Percentiles rank a stretch among this genome's conserved stretches.
These are phyloP conservation scores for Lodderomyces jiufengensis DNA, from an alignment of 1,139 yeast species.

Conservation along the genomic window DNA sequence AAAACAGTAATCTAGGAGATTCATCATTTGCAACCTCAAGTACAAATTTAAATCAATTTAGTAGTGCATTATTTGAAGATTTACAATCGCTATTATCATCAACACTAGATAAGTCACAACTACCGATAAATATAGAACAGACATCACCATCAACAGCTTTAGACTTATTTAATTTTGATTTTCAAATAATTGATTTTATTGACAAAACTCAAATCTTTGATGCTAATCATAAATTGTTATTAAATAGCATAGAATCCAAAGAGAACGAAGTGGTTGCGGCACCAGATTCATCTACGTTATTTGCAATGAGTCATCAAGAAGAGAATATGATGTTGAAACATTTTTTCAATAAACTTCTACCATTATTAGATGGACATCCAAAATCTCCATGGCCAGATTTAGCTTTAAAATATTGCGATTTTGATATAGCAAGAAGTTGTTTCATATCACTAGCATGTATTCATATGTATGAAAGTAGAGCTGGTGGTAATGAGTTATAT, in stretches of 20 bases:
- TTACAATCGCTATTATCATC: conserved; percentile 20
- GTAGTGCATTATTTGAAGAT: conserved; percentile 18
- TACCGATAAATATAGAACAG: not conserved
- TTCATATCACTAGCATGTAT: conserved; percentile 52
- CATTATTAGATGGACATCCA: conserved; percentile 53
- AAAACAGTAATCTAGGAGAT: not conserved
- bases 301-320: conserved; percentile 27
- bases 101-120: not conserved
- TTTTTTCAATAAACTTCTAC: conserved; percentile 49
- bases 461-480: conserved; percentile 46
- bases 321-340: conserved; percentile 50
- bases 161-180: conserved; percentile 10
- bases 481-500: conserved; percentile 48
- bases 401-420: conserved; percentile 52
- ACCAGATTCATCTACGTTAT: conserved; percentile 5
- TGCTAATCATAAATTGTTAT: conserved; percentile 6
- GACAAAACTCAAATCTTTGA: conserved; percentile 13
- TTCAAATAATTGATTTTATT: conserved; percentile 15
- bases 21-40: conserved; percentile 2
- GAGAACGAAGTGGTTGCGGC: conserved; percentile 5
- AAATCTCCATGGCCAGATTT: conserved; percentile 57
- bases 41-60: conserved; percentile 8
- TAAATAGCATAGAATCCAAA: conserved; percentile 4
- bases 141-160: not conserved
- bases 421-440: conserved; percentile 53